Base-by-base conservation (phyloP, 2,329 filamentous ascomycete genomes). In the Exophiala mesophila region DNA sequence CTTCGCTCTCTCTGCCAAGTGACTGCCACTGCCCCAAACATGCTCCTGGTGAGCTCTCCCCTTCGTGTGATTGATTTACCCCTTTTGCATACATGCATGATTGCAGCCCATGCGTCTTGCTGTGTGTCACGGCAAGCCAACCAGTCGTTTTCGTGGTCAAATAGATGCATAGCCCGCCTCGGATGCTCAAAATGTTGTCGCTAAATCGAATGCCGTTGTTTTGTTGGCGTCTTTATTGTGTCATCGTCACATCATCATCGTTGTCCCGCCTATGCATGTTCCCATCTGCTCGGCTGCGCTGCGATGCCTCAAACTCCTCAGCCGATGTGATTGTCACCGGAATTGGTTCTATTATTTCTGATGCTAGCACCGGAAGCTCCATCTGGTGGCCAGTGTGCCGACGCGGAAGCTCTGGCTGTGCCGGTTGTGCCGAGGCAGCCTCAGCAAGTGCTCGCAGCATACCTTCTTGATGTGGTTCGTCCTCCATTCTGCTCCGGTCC, bases 161-260 rank as follows among this genome's bases (percentile, higher is more conserved):
- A n/a, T n/a, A n/a, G n/a, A n/a, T n/a, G n/a, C n/a, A n/a, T n/a
- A n/a, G n/a, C n/a, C n/a, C n/a, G n/a, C n/a, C n/a, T n/a, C n/a
- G n/a, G n/a, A n/a, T n/a, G n/a, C n/a, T n/a, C n/a, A n/a, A n/a
- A n/a, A n/a, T n/a, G n/a, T n/a, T n/a, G n/a, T n/a, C n/a, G n/a
- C n/a, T n/a, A n/a, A n/a, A n/a, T n/a, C n/a, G n/a, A n/a, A n/a
- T n/a, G n/a, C n/a, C n/a, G n/a, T n/a, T n/a, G n/a, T n/a, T n/a
- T n/a, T n/a, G n/a, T n/a, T n/a, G n/a, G n/a, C n/a, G n/a, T n/a
- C n/a, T n/a, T n/a, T 30, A 55, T 39, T 55, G 50, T 36, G 52
- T 55, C 52, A 55, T 55, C 5, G 45, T 49, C 20, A 55, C 47
- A 41, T 55, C 52, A 9, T 44, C 36, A 19, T 44, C 47, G 9